Base-by-base conservation (phyloP, 257 asterid genomes). In the Ilex aquifolium region DNA sequence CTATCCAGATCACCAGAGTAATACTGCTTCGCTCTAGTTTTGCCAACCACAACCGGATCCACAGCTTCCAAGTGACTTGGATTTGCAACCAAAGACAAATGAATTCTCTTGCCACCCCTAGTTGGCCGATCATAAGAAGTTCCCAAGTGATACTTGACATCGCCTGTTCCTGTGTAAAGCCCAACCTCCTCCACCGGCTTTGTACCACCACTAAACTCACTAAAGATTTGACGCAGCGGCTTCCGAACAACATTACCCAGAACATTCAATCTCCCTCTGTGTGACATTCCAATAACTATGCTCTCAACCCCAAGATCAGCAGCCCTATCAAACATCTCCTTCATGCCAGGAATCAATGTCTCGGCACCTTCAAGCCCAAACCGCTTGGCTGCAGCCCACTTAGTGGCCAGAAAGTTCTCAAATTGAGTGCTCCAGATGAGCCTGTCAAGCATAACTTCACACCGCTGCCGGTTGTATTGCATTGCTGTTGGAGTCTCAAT, bases 11-110 rank as follows among this genome's bases (percentile, higher is more conserved):
- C 98, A 71, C 84, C 83, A 49, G 96, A 84, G 71, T 82, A 91
- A 74, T 88, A 91, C 53, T 91, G 98, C 68, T 91, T 91, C 50
- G 91, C 96, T 77, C 98, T 84, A 61, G 98, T 91, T 78, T 91
- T 91, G 60, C 98, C 98, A 69, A 91, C 71, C 46, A 91, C 98
- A 63, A 91, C 87, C 10, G 98, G 95, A 69, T 91, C 96, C 61
- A 91, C 98, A 39, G 98, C 98, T 80, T 91, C 98, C 75, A 91
- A 83, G 85, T 88, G 96, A 72, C 98, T 88, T 57, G 98, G 98
- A 69, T 91, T 91, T 62, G 98, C 96, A 70, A 88, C 96, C 76
- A 91, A 80, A 0, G 96, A 91, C 83, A 91, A 75, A 72, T 91
- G 98, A 70, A 91, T 91, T 79, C 91, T 81, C 84, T 77, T 91